These are phyloP conservation scores for Microthlaspi erraticum DNA, from an alignment of 345 rosid species.

Conservation along the genomic window DNA sequence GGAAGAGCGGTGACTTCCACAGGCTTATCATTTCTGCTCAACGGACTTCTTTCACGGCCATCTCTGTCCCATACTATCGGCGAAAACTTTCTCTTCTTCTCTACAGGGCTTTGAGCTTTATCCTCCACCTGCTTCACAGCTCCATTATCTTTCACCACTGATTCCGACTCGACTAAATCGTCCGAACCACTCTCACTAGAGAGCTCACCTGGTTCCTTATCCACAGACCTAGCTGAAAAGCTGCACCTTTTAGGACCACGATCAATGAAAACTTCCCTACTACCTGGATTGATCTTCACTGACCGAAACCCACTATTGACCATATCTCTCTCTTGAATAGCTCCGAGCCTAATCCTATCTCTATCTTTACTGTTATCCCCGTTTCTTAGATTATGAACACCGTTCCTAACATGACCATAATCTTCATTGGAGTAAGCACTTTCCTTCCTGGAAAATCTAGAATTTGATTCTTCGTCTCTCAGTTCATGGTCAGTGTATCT, in stretches of 20 bases:
- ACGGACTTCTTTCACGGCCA: conserved; percentile 54
- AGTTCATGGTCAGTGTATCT: conserved; percentile 70
- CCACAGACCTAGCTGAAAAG: conserved; percentile 53
- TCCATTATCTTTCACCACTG: conserved; percentile 51
- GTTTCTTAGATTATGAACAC: conserved; percentile 51
- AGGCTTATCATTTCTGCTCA: conserved; percentile 49
- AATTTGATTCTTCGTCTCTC: conserved; percentile 63
- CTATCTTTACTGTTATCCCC: conserved; percentile 57
- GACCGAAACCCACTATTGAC: conserved; percentile 58
- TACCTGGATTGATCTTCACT: conserved; percentile 65
- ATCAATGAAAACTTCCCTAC: conserved; percentile 51
- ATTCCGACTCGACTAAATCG: conserved; percentile 63
- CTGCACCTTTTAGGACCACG: conserved; percentile 50
- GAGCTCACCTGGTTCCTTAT: conserved; percentile 98
- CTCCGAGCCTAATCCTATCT: conserved; percentile 55
- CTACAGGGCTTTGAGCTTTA: conserved; percentile 54
- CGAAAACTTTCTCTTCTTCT: conserved; percentile 91
- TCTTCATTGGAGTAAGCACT: conserved; percentile 55
- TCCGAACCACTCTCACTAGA: conserved; percentile 99
- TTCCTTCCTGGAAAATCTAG: conserved; percentile 56
- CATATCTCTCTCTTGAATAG: conserved; percentile 67
- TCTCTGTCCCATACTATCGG: conserved; percentile 98
- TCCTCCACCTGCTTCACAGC: conserved; percentile 52
- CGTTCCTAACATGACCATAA: conserved; percentile 50
- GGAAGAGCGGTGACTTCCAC: conserved; percentile 49